Percentiles rank a stretch among this genome's conserved stretches.
phyloP scores from a whole-genome alignment of 176 grass and related monocot species.

The Zoysia japonica region DNA sequence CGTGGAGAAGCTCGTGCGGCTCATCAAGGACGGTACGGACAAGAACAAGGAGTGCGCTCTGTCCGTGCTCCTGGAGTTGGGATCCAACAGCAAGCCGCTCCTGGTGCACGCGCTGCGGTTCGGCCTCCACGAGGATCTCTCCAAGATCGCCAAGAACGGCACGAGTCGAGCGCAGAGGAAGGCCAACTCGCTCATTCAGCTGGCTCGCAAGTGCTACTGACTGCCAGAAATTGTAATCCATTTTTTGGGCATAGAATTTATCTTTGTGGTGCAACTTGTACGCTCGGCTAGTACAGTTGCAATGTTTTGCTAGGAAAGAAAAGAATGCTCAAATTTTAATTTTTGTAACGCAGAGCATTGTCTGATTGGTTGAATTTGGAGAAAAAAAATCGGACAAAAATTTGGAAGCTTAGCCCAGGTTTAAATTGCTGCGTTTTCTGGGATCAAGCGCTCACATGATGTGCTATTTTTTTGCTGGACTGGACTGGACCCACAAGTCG shows the following conservation, averaged over 20 bases:
- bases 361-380: background rate
- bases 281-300: background rate
- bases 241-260: background rate
- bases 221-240: constrained; percentile 3
- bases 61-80: constrained; percentile 70
- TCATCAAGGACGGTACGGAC: constrained; percentile 66
- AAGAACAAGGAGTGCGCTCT: constrained; percentile 84
- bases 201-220: constrained; percentile 51
- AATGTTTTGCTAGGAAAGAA: background rate
- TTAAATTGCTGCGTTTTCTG: background rate
- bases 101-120: constrained; percentile 50
- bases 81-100: constrained; percentile 50
- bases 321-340: background rate
- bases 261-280: background rate
- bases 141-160: constrained; percentile 48
- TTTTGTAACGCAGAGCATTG: background rate
- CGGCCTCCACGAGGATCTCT: constrained; percentile 52
- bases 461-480: background rate
- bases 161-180: constrained; percentile 77
- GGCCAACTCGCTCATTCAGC: constrained; percentile 61
- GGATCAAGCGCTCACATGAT: too few species aligned
- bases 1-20: constrained; percentile 51
- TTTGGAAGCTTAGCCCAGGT: background rate
- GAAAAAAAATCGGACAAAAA: background rate
- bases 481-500: background rate